These are phyloP conservation scores for Boletus pseudo-olivaceus DNA, from an alignment of 768 basidiomycete genomes.

Conservation along the genomic window DNA sequence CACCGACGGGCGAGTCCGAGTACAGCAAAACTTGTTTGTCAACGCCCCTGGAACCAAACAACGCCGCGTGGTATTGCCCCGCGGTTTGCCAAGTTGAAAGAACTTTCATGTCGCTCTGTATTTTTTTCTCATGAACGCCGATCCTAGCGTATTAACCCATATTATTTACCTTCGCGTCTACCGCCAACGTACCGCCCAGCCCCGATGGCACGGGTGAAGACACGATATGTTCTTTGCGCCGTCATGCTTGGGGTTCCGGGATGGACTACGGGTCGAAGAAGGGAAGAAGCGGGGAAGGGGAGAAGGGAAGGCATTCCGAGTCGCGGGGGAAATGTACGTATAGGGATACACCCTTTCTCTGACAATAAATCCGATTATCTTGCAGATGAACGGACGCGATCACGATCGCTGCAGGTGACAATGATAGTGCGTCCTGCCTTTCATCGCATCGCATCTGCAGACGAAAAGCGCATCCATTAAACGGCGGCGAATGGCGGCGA, in stretches of 20 bases:
- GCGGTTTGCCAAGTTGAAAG: constrained; percentile 9
- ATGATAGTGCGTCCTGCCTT: neutral
- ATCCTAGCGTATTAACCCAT: constrained; percentile 13
- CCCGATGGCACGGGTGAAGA: neutral
- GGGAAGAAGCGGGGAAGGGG: neutral
- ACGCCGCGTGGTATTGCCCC: constrained; percentile 8
- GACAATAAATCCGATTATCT: neutral
- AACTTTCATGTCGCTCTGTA: constrained; percentile 4
- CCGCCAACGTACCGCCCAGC: neutral
- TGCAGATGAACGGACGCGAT: constrained; percentile 1
- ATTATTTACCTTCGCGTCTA: neutral
- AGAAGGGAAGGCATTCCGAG: constrained; percentile 10
- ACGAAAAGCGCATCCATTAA: neutral
- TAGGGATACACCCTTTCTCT: neutral
- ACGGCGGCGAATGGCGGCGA: neutral
- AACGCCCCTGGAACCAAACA: constrained; percentile 12
- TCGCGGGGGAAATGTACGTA: constrained; percentile 10
- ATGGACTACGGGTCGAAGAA: neutral
- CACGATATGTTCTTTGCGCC: neutral
- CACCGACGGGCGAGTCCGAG: neutral
- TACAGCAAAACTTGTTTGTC: constrained; percentile 7
- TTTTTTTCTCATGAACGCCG: constrained; percentile 5
- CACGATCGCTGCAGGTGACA: constrained; percentile 9
- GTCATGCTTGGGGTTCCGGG: neutral
- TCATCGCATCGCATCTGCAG: neutral